phyloP scores from a whole-genome alignment of 208 protist genomes.

The Wallacemonas collosoma region DNA sequence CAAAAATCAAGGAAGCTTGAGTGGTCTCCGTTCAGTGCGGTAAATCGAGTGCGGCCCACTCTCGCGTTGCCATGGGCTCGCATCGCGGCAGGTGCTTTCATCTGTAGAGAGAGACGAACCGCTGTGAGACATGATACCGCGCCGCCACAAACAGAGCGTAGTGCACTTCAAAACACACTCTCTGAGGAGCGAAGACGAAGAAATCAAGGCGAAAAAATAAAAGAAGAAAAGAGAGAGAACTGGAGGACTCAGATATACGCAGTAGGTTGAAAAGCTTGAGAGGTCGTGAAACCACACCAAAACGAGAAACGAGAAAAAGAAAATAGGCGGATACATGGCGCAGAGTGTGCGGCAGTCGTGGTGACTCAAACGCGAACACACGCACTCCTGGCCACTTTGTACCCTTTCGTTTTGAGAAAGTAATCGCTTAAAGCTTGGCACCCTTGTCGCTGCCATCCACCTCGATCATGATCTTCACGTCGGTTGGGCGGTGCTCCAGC shows the following conservation, averaged over 20 bases:
- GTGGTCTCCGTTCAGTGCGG: not conserved
- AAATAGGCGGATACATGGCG: not conserved
- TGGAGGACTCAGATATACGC: not conserved
- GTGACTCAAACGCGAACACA: too few relatives aligned
- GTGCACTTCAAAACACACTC: not conserved
- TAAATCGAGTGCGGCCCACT: not conserved
- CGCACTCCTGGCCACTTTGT: too few relatives aligned
- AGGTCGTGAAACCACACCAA: conserved; percentile 2
- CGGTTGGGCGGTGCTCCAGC: conserved; percentile 36
- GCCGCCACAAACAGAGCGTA: not conserved
- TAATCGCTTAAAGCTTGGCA: conserved; percentile 23
- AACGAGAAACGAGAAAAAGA: not conserved
- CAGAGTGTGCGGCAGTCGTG: too few relatives aligned
- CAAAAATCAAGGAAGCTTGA: not conserved
- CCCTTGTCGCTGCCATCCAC: conserved; percentile 29
- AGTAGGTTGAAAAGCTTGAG: not conserved
- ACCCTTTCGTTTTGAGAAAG: not conserved
- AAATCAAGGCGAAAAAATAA: not conserved
- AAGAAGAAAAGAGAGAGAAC: conserved; percentile 9
- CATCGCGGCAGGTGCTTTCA: too few relatives aligned
- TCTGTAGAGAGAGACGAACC: not conserved
- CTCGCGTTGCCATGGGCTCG: not conserved
- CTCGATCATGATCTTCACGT: conserved; percentile 59
- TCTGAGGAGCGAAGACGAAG: not conserved
- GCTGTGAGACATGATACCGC: conserved; percentile 3